Evolutionary conservation across 176 grass and related monocot genomes (phyloP).

Genomic region (Ananas comosus): DNA sequence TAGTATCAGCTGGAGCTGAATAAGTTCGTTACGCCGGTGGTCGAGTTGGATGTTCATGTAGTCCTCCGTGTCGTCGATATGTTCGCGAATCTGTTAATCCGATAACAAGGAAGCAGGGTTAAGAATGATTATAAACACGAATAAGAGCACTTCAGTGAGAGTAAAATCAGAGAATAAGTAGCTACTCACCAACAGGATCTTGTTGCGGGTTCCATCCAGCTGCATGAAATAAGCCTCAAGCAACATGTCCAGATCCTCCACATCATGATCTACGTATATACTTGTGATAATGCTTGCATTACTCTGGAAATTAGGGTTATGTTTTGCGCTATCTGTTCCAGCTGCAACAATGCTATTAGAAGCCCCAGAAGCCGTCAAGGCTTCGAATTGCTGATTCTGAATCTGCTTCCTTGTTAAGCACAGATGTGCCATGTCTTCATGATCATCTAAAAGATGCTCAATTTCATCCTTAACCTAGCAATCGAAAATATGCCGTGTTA

Average conservation of each 20-base stretch:
- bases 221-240: slow-evolving; percentile 99
- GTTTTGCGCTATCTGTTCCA: slow-evolving; percentile 35
- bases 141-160: too few relatives aligned
- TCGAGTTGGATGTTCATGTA: slow-evolving; percentile 94
- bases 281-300: slow-evolving; percentile 72
- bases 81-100: slow-evolving; percentile 57
- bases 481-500: not conserved
- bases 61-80: slow-evolving; percentile 94
- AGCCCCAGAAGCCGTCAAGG: slow-evolving; percentile 55
- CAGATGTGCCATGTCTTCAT: slow-evolving; percentile 87
- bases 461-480: slow-evolving; percentile 95
- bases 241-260: slow-evolving; percentile 96
- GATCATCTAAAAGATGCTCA: slow-evolving; percentile 97
- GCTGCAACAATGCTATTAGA: slow-evolving; percentile 66
- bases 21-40: slow-evolving; percentile 80
- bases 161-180: not conserved
- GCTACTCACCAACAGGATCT: slow-evolving; percentile 84
- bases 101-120: not conserved
- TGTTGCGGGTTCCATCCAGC: slow-evolving; percentile 89
- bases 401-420: slow-evolving; percentile 94
- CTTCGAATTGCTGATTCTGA: slow-evolving; percentile 83
- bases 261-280: slow-evolving; percentile 79
- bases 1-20: slow-evolving; percentile 85
- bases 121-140: too few relatives aligned
- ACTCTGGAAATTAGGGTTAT: slow-evolving; percentile 48